Evolutionary conservation across 331 rosid species (phyloP), one percentile per base, ranked within the genome.

Genomic region (Quercus tomentella): DNA sequence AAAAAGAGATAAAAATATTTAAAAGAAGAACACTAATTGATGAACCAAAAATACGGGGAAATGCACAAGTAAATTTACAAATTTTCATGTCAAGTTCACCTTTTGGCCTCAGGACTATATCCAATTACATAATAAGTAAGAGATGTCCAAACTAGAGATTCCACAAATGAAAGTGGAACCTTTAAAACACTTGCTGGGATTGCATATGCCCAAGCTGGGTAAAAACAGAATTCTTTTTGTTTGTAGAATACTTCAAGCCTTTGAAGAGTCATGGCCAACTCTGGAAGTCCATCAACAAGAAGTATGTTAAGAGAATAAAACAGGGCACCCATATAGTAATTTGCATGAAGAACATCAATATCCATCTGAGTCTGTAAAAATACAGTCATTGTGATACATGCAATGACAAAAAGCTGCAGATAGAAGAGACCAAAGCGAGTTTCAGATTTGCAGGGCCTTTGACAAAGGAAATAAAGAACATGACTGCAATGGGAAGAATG

Each of bases 191-290:
- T 81, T 31, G 90, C 84, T 20, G 96, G 91, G 73, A 91, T 80
- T 49, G 92, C 87, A 79, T 91, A 89, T 65, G 93, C 93, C 90
- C 93, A 91, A 12, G 93, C 89, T 22, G 93, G 96, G 55, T 84
- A 91, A 78, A 87, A 87, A 54, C 35, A 78, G 56, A 89, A 58
- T 25, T 84, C 90, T 26, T 82, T 89, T 26, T 89, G 96, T 80
- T 91, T 89, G 85, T 89, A 85, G 80, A 91, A 80, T 25, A 86
- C 79, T 55, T 83, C 71, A 37, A 91, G 84, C 81, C 93, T 84
- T 70, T 85, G 82, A 52, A 89, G 51, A 17, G 96, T 91, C 91
- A 89, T 84, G 9, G 91, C 58, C 68, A 91, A 52, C 80, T 89
- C 93, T 1, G 96, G 91, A 55, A 84, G 28, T 73, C 91, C 93